These are phyloP conservation scores for Lipomyces mesembrius DNA, from an alignment of 805 yeast genomes.

Conservation along the genomic window DNA sequence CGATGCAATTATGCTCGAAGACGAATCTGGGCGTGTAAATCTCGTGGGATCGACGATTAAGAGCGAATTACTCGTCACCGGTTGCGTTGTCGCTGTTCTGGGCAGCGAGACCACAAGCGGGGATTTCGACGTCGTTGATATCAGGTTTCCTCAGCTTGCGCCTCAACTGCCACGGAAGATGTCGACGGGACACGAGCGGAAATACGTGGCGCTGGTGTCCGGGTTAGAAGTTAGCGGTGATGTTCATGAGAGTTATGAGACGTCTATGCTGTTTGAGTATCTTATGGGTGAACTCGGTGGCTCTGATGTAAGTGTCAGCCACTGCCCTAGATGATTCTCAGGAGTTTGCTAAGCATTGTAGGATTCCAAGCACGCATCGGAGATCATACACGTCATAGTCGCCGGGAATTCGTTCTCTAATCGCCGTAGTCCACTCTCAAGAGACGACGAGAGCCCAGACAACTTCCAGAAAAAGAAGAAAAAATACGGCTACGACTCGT, in stretches of 20 bases:
- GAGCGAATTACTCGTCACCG: constrained; percentile 76
- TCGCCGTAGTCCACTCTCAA: constrained; percentile 1
- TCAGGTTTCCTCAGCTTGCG: constrained; percentile 69
- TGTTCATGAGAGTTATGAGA: constrained; percentile 51
- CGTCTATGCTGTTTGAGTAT: constrained; percentile 68
- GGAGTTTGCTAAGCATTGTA: constrained; percentile 8
- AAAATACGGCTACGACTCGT: constrained; percentile 31
- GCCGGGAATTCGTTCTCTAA: constrained; percentile 70
- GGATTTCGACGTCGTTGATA: constrained; percentile 78
- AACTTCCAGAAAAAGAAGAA: constrained; percentile 30
- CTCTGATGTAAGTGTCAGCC: constrained; percentile 34
- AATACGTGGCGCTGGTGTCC: constrained; percentile 70
- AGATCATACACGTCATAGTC: constrained; percentile 59
- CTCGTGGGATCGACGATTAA: constrained; percentile 55
- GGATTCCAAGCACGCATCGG: constrained; percentile 37
- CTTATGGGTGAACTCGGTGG: constrained; percentile 70
- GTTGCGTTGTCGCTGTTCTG: constrained; percentile 80
- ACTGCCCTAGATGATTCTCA: neutral
- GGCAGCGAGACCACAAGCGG: constrained; percentile 89
- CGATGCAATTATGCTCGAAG: constrained; percentile 78
- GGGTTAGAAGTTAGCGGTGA: constrained; percentile 67
- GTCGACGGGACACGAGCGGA: constrained; percentile 9
- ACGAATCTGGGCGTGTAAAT: constrained; percentile 85
- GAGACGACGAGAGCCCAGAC: constrained; percentile 8
- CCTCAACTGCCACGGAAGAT: constrained; percentile 53